Percentiles rank a stretch among this genome's conserved stretches.
Conservation (phyloP, 768 basidiomycete species). For the Lactifluus hygrophoroides region DNA sequence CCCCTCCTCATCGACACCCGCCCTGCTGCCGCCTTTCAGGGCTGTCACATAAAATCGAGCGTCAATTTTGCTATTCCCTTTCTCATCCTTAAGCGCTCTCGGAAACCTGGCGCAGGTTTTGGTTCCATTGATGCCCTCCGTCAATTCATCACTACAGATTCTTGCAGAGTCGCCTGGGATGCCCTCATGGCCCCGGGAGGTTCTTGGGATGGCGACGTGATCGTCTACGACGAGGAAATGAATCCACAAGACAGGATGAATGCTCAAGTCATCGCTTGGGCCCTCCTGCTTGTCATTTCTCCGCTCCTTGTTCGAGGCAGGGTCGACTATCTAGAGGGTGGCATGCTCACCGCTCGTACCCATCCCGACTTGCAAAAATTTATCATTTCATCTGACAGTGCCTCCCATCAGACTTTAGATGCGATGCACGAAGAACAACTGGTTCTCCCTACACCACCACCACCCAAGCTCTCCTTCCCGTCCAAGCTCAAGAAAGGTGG, state of each 20-base stretch:
- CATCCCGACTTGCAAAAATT: conserved; percentile 47
- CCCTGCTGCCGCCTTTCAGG: conserved; percentile 53
- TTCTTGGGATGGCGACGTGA: conserved; percentile 68
- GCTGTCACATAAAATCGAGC: conserved; percentile 56
- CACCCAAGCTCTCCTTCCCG: conserved; percentile 16
- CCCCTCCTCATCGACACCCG: conserved; percentile 82
- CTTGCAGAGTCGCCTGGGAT: conserved; percentile 68
- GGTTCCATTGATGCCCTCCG: conserved; percentile 60
- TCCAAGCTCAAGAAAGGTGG: conserved; percentile 29
- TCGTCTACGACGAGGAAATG: conserved; percentile 75
- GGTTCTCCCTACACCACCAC: conserved; percentile 4
- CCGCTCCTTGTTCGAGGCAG: conserved; percentile 48
- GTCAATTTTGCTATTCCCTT: conserved; percentile 86
- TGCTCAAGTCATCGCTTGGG: conserved; percentile 54
- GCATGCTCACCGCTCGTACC: conserved; percentile 52
- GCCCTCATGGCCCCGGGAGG: conserved; percentile 37
- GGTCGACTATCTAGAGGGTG: conserved; percentile 66
- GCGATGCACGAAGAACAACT: conserved; percentile 25
- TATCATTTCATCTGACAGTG: conserved; percentile 32
- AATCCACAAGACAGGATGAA: conserved; percentile 54
- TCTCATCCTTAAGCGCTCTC: conserved; percentile 79
- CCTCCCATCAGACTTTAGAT: conserved; percentile 23
- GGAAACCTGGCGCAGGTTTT: conserved; percentile 61
- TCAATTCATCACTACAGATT: conserved; percentile 75
- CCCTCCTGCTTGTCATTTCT: conserved; percentile 52